phyloP scores from a whole-genome alignment of 2,329 filamentous ascomycete genomes.

The Diaporthe vaccinii region DNA sequence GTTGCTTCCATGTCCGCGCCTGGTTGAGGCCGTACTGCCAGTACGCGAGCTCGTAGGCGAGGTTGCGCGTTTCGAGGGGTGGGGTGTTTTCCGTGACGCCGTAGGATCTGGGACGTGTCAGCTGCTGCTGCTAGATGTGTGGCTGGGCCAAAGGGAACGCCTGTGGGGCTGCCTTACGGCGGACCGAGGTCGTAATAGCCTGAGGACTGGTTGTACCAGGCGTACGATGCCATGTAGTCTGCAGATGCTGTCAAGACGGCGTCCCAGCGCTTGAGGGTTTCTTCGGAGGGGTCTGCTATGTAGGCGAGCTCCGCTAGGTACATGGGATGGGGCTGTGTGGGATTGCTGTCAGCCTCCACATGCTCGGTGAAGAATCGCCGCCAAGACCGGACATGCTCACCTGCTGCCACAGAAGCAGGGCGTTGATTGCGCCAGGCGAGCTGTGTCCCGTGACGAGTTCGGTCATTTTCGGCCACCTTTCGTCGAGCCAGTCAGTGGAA shows the following conservation, averaged over 20 bases:
- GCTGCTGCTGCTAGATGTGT: not conserved
- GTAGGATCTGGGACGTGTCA: conserved; percentile 52
- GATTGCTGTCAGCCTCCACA: not conserved
- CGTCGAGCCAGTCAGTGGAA: not conserved
- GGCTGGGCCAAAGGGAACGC: not conserved
- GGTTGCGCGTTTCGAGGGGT: conserved; percentile 60
- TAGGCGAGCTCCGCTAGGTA: conserved; percentile 60
- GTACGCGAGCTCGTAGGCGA: conserved; percentile 64
- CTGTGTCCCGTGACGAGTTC: conserved; percentile 58
- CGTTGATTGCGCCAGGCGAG: conserved; percentile 65
- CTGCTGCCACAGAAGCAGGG: conserved; percentile 63
- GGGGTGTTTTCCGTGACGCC: conserved; percentile 65
- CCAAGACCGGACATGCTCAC: conserved; percentile 12
- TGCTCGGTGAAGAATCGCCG: not conserved
- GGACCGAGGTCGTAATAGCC: conserved; percentile 59
- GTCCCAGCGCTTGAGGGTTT: conserved; percentile 48
- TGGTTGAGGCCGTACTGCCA: conserved; percentile 64
- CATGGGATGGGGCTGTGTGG: conserved; percentile 60
- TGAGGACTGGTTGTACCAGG: conserved; percentile 49
- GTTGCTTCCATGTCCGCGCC: conserved; percentile 57
- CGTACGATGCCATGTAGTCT: conserved; percentile 51
- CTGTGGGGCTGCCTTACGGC: conserved; percentile 47
- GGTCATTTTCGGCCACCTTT: conserved; percentile 51
- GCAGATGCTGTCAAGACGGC: conserved; percentile 47
- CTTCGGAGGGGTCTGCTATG: conserved; percentile 45